These are phyloP conservation scores for Fusarium sp. DNA, from an alignment of 2,329 filamentous ascomycete genomes.

Conservation along the genomic window DNA sequence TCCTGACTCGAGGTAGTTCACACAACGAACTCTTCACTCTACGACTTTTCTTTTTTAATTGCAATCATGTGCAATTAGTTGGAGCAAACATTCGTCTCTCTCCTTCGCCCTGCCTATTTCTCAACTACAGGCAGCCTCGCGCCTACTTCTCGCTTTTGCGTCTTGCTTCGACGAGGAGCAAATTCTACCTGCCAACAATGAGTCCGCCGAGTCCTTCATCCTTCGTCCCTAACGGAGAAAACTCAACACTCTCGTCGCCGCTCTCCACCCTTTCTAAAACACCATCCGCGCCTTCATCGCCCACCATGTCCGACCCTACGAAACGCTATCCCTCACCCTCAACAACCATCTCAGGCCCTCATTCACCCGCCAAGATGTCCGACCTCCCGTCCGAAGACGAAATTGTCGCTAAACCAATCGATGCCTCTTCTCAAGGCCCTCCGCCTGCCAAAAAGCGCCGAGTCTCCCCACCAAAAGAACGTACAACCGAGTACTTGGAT, in stretches of 20 bases:
- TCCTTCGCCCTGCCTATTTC: slow-evolving; percentile 11
- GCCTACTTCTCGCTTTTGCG: slow-evolving; percentile 19
- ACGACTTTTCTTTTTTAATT: slow-evolving; percentile 20
- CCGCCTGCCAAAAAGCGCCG: slow-evolving; percentile 82
- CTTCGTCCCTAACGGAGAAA: slow-evolving; percentile 48
- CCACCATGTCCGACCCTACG: slow-evolving; percentile 53
- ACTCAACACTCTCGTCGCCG: slow-evolving; percentile 62
- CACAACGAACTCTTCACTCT: slow-evolving; percentile 4
- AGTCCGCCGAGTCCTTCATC: slow-evolving; percentile 46
- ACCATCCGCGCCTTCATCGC: slow-evolving; percentile 62
- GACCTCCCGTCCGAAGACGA: slow-evolving; percentile 52
- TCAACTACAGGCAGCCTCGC: slow-evolving; percentile 11
- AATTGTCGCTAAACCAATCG: slow-evolving; percentile 45
- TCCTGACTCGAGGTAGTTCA: not conserved
- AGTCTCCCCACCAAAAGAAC: slow-evolving; percentile 68
- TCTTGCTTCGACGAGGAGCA: slow-evolving; percentile 13
- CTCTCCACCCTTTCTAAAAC: slow-evolving; percentile 65
- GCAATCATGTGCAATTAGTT: slow-evolving; percentile 35
- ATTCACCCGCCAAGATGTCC: slow-evolving; percentile 62
- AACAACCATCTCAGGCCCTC: slow-evolving; percentile 60
- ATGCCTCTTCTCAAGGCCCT: slow-evolving; percentile 61
- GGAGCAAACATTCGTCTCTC: slow-evolving; percentile 21
- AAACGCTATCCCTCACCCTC: slow-evolving; percentile 66
- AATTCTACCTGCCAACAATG: slow-evolving; percentile 37
- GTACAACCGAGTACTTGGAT: slow-evolving; percentile 86